Conservation (phyloP, 345 rosid genomes). For the Populus davidiana region DNA sequence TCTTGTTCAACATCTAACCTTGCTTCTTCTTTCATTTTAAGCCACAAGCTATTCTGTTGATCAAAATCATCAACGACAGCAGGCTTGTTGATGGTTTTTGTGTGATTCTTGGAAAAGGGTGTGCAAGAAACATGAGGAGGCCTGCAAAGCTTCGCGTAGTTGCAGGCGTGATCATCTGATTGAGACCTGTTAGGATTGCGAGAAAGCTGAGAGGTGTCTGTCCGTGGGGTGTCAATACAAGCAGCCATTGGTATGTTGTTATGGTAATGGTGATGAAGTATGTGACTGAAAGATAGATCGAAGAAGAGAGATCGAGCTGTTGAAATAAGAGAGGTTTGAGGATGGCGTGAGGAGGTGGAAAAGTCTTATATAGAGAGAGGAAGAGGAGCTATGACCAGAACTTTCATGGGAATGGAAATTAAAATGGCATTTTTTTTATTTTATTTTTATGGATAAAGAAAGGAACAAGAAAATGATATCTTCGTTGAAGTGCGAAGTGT, state of each 20-base stretch:
- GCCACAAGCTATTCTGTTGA: conserved; percentile 43
- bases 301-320: background rate
- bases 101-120: conserved; percentile 31
- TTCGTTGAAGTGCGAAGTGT: no score
- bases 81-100: conserved; percentile 31
- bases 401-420: conserved; percentile 37
- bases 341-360: conserved; percentile 13
- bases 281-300: conserved; percentile 3
- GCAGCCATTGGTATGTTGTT: conserved; percentile 53
- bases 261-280: background rate
- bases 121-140: conserved; percentile 26
- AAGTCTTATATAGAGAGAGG: conserved; percentile 40
- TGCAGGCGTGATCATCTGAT: conserved; percentile 35
- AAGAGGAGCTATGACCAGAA: conserved; percentile 29
- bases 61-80: conserved; percentile 20
- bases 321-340: conserved; percentile 10
- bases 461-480: background rate
- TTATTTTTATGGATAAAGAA: background rate
- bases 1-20: conserved; percentile 54
- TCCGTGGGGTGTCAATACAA: conserved; percentile 58
- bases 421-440: conserved; percentile 18
- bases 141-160: conserved; percentile 36
- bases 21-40: conserved; percentile 63
- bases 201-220: conserved; percentile 41
- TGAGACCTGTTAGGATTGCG: conserved; percentile 42